These are phyloP conservation scores for Colletotrichum spaethianum DNA, from an alignment of 2,329 filamentous ascomycete species.

Conservation along the genomic window DNA sequence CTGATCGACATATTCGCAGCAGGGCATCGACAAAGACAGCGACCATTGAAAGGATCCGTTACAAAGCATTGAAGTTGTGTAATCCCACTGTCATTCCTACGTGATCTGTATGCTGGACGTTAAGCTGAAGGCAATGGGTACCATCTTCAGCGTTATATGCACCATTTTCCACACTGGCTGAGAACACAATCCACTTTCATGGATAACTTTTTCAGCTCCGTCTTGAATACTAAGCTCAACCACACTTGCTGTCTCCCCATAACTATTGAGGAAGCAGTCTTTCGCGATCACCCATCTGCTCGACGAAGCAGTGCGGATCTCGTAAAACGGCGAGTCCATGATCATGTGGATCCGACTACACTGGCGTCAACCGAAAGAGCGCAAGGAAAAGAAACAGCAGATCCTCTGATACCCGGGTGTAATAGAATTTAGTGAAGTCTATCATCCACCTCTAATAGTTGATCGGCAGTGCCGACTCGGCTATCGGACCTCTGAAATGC, in stretches of 20 bases:
- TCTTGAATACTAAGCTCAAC: slow-evolving; percentile 19
- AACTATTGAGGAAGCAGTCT: slow-evolving; percentile 1
- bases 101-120: slow-evolving; percentile 26
- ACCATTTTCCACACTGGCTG: slow-evolving; percentile 15
- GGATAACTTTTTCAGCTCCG: background rate
- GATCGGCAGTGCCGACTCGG: slow-evolving; percentile 43
- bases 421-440: slow-evolving; percentile 17
- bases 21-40: slow-evolving; percentile 1
- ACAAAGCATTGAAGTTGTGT: background rate
- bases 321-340: background rate
- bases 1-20: background rate
- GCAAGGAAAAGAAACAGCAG: slow-evolving; percentile 34
- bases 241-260: slow-evolving; percentile 7
- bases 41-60: rapidly evolving
- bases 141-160: background rate
- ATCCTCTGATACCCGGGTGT: slow-evolving; percentile 37
- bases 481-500: slow-evolving; percentile 21
- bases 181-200: background rate
- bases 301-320: slow-evolving; percentile 14
- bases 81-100: background rate
- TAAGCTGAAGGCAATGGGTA: background rate
- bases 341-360: slow-evolving; percentile 41
- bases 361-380: slow-evolving; percentile 41
- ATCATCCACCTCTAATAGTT: slow-evolving; percentile 44
- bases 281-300: slow-evolving; percentile 23